phyloP scores from a whole-genome alignment of 805 yeast genomes.

The Tetrapisispora taiwanensis region DNA sequence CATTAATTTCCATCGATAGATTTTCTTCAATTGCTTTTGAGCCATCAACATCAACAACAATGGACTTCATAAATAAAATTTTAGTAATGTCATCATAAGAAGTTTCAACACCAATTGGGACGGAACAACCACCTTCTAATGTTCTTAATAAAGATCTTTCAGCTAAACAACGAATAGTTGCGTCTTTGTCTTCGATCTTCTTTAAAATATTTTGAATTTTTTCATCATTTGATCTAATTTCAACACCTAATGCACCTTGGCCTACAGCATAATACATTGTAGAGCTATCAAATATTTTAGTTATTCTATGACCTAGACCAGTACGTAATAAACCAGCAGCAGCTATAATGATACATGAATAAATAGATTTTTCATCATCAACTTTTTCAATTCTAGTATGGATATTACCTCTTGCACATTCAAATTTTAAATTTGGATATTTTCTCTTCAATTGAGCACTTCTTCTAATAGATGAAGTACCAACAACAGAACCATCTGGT shows the following conservation, averaged over 20 bases:
- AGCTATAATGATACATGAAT: conserved; percentile 73
- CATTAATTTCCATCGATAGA: conserved; percentile 18
- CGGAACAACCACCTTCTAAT: conserved; percentile 96
- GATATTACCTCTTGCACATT: conserved; percentile 76
- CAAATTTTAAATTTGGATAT: conserved; percentile 68
- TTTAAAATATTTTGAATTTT: conserved; percentile 49
- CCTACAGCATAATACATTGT: conserved; percentile 95
- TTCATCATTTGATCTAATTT: conserved; percentile 63
- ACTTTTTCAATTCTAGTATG: conserved; percentile 74
- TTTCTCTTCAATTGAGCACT: conserved; percentile 78
- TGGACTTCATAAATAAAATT: conserved; percentile 47
- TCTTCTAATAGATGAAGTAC: conserved; percentile 90
- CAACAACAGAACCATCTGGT: conserved; percentile 80
- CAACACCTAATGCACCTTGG: conserved; percentile 96
- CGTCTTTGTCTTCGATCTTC: conserved; percentile 52
- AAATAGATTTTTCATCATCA: conserved; percentile 59
- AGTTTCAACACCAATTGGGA: conserved; percentile 88
- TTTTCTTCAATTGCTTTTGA: conserved; percentile 50
- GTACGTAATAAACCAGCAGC: conserved; percentile 82
- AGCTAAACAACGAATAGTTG: conserved; percentile 71
- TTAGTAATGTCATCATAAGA: conserved; percentile 38
- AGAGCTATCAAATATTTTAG: conserved; percentile 56
- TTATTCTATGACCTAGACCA: conserved; percentile 64
- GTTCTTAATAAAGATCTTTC: conserved; percentile 81
- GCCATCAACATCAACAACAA: conserved; percentile 84